Conservation (phyloP, 768 basidiomycete species). For the Mycena polygramma region DNA sequence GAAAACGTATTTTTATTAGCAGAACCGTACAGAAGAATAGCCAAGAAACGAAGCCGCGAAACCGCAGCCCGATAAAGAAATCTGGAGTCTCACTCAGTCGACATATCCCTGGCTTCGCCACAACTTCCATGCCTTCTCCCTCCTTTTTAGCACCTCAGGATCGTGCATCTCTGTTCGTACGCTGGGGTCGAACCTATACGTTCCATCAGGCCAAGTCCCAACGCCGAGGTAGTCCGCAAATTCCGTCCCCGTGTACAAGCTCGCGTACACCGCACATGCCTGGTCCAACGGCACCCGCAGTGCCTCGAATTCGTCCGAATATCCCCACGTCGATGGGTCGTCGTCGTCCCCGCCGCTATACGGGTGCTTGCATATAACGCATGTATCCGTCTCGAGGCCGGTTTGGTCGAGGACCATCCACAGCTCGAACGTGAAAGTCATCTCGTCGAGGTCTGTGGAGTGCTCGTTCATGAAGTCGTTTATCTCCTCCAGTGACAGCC, state of each 20-base stretch:
- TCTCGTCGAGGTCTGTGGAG: neutral
- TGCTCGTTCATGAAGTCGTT: constrained; percentile 17
- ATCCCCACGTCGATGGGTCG: constrained; percentile 18
- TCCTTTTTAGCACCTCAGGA: constrained; percentile 5
- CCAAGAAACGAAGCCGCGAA: too few species aligned
- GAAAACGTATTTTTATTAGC: too few species aligned
- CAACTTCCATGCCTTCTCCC: constrained; percentile 1
- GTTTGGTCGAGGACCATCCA: constrained; percentile 21
- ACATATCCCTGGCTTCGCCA: constrained; percentile 12
- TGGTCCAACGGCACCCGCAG: constrained; percentile 19
- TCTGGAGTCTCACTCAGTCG: constrained; percentile 43
- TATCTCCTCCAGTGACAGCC: neutral
- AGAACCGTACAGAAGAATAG: too few species aligned
- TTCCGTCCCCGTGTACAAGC: constrained; percentile 13
- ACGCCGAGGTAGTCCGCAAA: neutral
- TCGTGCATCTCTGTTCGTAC: neutral
- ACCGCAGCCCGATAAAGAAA: too few species aligned
- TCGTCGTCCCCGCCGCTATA: constrained; percentile 21
- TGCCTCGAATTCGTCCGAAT: constrained; percentile 23
- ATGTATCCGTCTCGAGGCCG: constrained; percentile 16
- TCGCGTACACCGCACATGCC: constrained; percentile 8
- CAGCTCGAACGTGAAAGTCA: constrained; percentile 11
- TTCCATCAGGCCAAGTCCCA: constrained; percentile 15
- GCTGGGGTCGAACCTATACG: neutral
- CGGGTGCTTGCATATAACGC: constrained; percentile 16